These are phyloP conservation scores for Xylariales sp. DNA, from an alignment of 2,329 filamentous ascomycete species.

Conservation along the genomic window DNA sequence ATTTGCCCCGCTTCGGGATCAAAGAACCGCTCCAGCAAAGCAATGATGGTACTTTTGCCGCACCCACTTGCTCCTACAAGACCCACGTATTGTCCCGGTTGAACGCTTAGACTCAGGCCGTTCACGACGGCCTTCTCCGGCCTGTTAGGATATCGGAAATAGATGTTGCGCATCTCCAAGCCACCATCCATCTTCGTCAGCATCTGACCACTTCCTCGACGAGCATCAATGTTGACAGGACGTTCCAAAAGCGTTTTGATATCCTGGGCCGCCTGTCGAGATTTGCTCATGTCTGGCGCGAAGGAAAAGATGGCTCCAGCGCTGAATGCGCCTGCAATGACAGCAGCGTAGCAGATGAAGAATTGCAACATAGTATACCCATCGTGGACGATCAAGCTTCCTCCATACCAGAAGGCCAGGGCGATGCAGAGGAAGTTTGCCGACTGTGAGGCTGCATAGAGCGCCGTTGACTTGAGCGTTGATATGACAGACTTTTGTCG, in stretches of 20 bases:
- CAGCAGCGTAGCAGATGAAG: slow-evolving; percentile 82
- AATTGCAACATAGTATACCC: slow-evolving; percentile 82
- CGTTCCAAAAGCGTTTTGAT: neutral
- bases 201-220: neutral
- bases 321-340: slow-evolving; percentile 88
- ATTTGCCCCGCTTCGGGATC: slow-evolving; percentile 73
- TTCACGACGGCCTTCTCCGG: slow-evolving; percentile 84
- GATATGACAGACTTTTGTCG: slow-evolving; percentile 64
- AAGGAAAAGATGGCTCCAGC: slow-evolving; percentile 87
- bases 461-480: slow-evolving; percentile 66
- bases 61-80: slow-evolving; percentile 89
- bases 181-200: slow-evolving; percentile 48
- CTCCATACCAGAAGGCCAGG: slow-evolving; percentile 90
- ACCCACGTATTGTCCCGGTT: slow-evolving; percentile 77
- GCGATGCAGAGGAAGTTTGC: slow-evolving; percentile 78
- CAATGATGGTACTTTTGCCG: slow-evolving; percentile 90
- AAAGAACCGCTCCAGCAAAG: slow-evolving; percentile 89
- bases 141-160: slow-evolving; percentile 89
- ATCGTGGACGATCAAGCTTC: slow-evolving; percentile 62
- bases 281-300: slow-evolving; percentile 70
- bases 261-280: slow-evolving; percentile 36
- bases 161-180: slow-evolving; percentile 86
- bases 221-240: neutral
- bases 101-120: slow-evolving; percentile 69
- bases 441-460: slow-evolving; percentile 82